phyloP scores from a whole-genome alignment of 2,329 filamentous ascomycete species.

The Colletotrichum sp. region DNA sequence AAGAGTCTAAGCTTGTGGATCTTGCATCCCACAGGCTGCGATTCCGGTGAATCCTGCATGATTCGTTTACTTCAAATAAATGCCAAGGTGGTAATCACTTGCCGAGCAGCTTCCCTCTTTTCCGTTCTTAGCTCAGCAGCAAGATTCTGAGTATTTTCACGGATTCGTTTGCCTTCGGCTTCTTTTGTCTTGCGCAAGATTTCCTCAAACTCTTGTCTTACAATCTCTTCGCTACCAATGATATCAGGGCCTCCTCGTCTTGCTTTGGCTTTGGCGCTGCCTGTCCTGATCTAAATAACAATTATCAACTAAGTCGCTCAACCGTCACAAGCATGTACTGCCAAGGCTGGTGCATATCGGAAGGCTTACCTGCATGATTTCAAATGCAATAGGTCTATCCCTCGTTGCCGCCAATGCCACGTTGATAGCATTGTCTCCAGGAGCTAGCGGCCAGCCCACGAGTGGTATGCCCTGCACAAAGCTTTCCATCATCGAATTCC shows the following conservation, averaged over 20 bases:
- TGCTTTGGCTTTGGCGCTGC: background rate
- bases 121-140: background rate
- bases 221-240: background rate
- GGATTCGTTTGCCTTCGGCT: background rate
- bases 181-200: background rate
- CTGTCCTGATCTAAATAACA: background rate
- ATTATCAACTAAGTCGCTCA: background rate
- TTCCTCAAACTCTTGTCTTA: background rate
- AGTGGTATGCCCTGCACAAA: background rate
- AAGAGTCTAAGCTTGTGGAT: accelerated
- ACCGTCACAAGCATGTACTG: background rate
- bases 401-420: background rate
- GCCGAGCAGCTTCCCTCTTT: background rate
- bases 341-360: background rate
- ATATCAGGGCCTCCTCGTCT: background rate
- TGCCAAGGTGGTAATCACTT: background rate
- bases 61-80: background rate
- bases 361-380: background rate
- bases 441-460: background rate
- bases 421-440: background rate
- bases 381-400: background rate
- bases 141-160: background rate
- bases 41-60: background rate
- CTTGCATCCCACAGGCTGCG: background rate
- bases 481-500: background rate